Evolutionary conservation across 352 stramenopile genomes (phyloP).

Genomic region (Globisporangium cederbergense): DNA sequence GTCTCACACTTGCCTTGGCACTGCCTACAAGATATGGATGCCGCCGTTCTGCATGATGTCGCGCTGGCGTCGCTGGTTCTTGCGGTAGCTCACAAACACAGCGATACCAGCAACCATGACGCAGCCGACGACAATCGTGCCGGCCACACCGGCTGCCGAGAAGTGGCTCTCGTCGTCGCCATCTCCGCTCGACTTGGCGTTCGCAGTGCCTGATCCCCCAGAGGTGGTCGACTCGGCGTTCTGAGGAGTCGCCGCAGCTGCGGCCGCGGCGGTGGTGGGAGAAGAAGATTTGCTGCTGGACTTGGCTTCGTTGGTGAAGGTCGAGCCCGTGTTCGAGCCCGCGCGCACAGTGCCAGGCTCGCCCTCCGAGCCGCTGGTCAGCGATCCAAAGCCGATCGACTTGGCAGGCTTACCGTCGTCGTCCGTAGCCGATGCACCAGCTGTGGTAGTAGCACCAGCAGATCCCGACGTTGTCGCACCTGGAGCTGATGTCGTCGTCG

Average conservation of each 20-base stretch:
- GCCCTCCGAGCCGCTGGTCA: slow-evolving; percentile 7
- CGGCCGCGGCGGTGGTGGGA: not conserved
- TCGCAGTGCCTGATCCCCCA: slow-evolving; percentile 24
- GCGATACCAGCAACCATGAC: slow-evolving; percentile 46
- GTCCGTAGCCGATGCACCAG: not conserved
- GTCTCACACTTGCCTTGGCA: not conserved
- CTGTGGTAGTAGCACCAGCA: not conserved
- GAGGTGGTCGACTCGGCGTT: not conserved
- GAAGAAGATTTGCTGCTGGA: not conserved
- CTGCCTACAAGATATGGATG: slow-evolving; percentile 32
- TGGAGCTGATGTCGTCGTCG: not conserved
- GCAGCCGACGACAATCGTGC: slow-evolving; percentile 52
- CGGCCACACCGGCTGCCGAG: slow-evolving; percentile 54
- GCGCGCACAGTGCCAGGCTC: slow-evolving; percentile 13
- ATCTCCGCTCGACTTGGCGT: slow-evolving; percentile 26
- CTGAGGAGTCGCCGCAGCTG: not conserved
- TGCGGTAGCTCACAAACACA: slow-evolving; percentile 57
- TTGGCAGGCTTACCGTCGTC: not conserved
- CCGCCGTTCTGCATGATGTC: slow-evolving; percentile 73
- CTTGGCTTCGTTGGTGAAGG: slow-evolving; percentile 18
- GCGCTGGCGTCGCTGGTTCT: slow-evolving; percentile 71
- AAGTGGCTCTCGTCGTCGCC: slow-evolving; percentile 20
- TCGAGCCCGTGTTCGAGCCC: slow-evolving; percentile 15
- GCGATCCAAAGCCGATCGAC: slow-evolving; percentile 16
- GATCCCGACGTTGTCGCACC: not conserved